Conservation (phyloP, 2,329 filamentous ascomycete species). For the Xylogone sp. region DNA sequence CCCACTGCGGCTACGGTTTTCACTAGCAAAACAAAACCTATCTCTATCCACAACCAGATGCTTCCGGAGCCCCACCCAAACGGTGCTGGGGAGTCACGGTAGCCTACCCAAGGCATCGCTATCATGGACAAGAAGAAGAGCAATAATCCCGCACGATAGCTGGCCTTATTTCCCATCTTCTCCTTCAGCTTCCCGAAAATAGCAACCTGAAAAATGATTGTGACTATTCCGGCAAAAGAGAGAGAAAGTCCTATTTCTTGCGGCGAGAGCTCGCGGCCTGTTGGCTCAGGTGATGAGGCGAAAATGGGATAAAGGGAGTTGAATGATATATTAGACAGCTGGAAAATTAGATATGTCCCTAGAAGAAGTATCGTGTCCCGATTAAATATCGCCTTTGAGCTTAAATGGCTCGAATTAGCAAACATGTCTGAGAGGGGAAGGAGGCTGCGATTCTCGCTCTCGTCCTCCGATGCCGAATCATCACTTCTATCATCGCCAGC, state of each 20-base stretch:
- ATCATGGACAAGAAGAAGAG: constrained; percentile 80
- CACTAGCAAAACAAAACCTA: constrained; percentile 76
- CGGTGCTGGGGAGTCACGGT: constrained; percentile 56
- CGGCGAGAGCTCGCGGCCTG: constrained; percentile 71
- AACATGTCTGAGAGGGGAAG: constrained; percentile 32
- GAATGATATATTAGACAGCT: constrained; percentile 90
- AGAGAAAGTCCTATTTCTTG: constrained; percentile 81
- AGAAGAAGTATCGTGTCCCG: constrained; percentile 79
- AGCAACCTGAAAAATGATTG: constrained; percentile 86
- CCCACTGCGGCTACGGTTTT: constrained; percentile 91
- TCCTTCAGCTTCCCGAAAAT: constrained; percentile 77
- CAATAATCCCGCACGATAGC: constrained; percentile 74
- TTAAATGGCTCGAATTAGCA: constrained; percentile 41
- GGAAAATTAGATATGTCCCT: constrained; percentile 85
- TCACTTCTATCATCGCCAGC: constrained; percentile 39
- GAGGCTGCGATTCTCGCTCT: constrained; percentile 22
- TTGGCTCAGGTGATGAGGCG: constrained; percentile 68
- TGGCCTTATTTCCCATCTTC: constrained; percentile 78
- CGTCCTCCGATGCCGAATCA: constrained; percentile 19
- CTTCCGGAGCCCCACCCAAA: constrained; percentile 60
- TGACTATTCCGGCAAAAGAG: constrained; percentile 78
- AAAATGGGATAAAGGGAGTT: constrained; percentile 96
- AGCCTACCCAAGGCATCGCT: constrained; percentile 86
- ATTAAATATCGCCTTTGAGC: constrained; percentile 62
- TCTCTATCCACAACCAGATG: constrained; percentile 71